Percentiles rank a stretch among this genome's conserved stretches.
Conservation (phyloP, 768 basidiomycete species). For the Hemileccinum impolitum region DNA sequence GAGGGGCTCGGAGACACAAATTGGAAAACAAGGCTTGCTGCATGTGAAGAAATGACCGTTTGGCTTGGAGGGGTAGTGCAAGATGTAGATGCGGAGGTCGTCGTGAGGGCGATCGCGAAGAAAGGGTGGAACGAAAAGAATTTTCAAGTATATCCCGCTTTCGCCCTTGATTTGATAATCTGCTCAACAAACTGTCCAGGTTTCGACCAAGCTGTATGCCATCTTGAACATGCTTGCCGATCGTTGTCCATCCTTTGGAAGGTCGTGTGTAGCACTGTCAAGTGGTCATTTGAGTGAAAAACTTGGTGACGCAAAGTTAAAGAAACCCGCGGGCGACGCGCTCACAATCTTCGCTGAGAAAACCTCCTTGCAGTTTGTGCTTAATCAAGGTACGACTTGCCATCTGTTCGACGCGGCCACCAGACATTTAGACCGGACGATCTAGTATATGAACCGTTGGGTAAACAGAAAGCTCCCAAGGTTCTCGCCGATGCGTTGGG, state of each 20-base stretch:
- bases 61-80: conserved; percentile 76
- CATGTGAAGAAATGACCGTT: conserved; percentile 76
- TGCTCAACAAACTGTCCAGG: conserved; percentile 46
- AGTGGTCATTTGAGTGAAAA: conserved; percentile 88
- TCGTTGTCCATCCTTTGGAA: conserved; percentile 77
- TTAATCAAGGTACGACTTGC: conserved; percentile 71
- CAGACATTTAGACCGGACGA: conserved; percentile 14
- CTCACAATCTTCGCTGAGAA: conserved; percentile 84
- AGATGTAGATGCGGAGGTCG: conserved; percentile 78
- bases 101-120: conserved; percentile 85
- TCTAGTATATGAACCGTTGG: conserved; percentile 87
- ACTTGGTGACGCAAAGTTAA: conserved; percentile 92
- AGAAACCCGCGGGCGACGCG: conserved; percentile 92
- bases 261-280: conserved; percentile 78
- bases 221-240: conserved; percentile 73
- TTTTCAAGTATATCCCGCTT: conserved; percentile 67
- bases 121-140: conserved; percentile 99
- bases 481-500: conserved; percentile 85
- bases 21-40: conserved; percentile 90
- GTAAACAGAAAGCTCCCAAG: conserved; percentile 96
- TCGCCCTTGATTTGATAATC: not conserved
- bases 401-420: conserved; percentile 5
- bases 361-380: conserved; percentile 90
- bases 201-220: conserved; percentile 85
- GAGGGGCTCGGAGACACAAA: conserved; percentile 79